Percentiles rank a stretch among this genome's conserved stretches.
These are phyloP conservation scores for Rosa multiflora DNA, from an alignment of 306 rosid genomes.

Conservation along the genomic window DNA sequence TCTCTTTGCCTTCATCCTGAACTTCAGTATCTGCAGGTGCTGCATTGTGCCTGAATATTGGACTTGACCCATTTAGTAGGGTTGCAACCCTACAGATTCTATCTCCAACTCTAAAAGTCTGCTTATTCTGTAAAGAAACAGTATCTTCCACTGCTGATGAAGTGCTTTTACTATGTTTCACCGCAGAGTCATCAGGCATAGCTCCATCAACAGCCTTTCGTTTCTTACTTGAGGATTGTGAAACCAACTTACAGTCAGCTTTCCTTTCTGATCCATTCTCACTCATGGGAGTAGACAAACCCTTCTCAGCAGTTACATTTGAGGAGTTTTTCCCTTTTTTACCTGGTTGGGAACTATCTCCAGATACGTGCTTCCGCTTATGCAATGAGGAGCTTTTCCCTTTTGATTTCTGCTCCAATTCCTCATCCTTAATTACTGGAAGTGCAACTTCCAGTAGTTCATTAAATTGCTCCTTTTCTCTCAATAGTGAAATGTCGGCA, in stretches of 20 bases:
- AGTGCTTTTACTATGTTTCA: slow-evolving; percentile 12
- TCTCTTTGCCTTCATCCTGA: slow-evolving; percentile 12
- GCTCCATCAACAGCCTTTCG: slow-evolving; percentile 26
- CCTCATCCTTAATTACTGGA: slow-evolving; percentile 10
- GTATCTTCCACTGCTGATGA: slow-evolving; percentile 2
- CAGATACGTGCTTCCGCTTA: slow-evolving; percentile 34
- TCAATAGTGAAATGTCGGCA: slow-evolving; percentile 28
- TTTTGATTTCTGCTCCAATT: slow-evolving; percentile 9
- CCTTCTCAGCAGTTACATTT: slow-evolving; percentile 43
- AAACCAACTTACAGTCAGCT: slow-evolving; percentile 20
- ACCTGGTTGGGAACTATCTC: slow-evolving; percentile 9
- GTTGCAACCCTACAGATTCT: slow-evolving; percentile 47
- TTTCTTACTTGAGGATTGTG: slow-evolving; percentile 34
- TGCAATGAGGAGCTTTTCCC: slow-evolving; percentile 17
- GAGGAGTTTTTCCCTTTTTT: slow-evolving; percentile 41
- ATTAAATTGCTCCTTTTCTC: slow-evolving; percentile 28
- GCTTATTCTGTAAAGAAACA: slow-evolving; percentile 20
- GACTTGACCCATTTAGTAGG: slow-evolving; percentile 43
- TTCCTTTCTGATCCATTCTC: slow-evolving; percentile 27
- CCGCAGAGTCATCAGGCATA: slow-evolving; percentile 23
- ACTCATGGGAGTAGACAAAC: slow-evolving; percentile 19
- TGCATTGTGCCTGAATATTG: slow-evolving; percentile 39
- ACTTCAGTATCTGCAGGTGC: slow-evolving; percentile 13
- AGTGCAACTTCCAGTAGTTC: slow-evolving; percentile 24
- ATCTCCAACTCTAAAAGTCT: slow-evolving; percentile 49